Percentiles rank a stretch among this genome's conserved stretches.
Evolutionary conservation across 371 early-diverging fungal genomes (phyloP).

Genomic region (Saksenaea vasiformis): DNA sequence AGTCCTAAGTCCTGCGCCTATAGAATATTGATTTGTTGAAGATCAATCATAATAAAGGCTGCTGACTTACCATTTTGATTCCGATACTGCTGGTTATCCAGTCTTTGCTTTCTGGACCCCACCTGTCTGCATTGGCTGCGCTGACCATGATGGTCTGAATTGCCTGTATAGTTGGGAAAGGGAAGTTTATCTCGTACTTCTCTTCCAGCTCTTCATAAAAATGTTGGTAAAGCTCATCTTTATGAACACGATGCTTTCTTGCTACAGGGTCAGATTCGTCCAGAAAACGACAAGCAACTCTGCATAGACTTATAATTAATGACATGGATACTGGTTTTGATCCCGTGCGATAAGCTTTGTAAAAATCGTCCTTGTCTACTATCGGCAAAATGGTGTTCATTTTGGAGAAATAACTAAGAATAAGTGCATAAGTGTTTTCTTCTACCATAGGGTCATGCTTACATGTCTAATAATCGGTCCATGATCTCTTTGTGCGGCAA

Average conservation of each 20-base stretch:
- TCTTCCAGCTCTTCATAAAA: constrained; percentile 13
- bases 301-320: constrained; percentile 24
- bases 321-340: constrained; percentile 8
- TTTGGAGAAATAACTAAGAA: constrained; percentile 25
- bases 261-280: constrained; percentile 23
- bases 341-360: constrained; percentile 17
- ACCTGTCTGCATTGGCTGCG: constrained; percentile 24
- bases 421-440: background rate
- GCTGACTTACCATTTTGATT: constrained; percentile 36
- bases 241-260: constrained; percentile 24
- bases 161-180: constrained; percentile 30
- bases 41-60: background rate
- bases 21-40: background rate
- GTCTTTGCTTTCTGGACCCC: constrained; percentile 32
- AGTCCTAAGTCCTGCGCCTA: constrained; percentile 47
- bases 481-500: constrained; percentile 34
- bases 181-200: constrained; percentile 26
- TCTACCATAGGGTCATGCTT: constrained; percentile 9
- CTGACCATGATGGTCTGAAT: constrained; percentile 33
- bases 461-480: constrained; percentile 30
- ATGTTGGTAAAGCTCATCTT: constrained; percentile 11
- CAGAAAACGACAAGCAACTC: constrained; percentile 22
- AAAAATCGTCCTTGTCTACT: constrained; percentile 39
- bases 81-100: constrained; percentile 45
- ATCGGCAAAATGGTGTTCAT: constrained; percentile 37